Base-by-base conservation (phyloP, 2,329 filamentous ascomycete species). In the Eurotiales sp. region DNA sequence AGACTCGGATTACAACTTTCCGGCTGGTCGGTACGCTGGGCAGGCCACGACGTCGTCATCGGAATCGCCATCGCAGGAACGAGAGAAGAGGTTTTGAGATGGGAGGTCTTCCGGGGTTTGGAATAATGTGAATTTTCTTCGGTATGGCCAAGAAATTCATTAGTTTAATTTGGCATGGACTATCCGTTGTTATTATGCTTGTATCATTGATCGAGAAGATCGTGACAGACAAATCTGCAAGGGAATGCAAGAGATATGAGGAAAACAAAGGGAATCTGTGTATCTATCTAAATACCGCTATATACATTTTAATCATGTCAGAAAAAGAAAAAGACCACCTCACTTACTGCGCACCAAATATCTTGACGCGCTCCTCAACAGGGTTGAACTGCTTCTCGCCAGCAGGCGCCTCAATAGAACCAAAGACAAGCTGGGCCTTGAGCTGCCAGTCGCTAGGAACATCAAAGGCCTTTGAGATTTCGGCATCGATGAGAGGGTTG, bases 341-440 rank as follows among this genome's bases (percentile, higher is more conserved):
- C 22, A 42, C 21, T 51, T 46, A 51, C 34, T 54, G 44, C 8
- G 47, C 48, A 34, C 52, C 52, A 25, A 54, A 51, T 17, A 81
- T 73, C 82, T 84, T 86, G 64, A 87, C 76, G 61, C 82, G 78
- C 66, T 87, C 79, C 69, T 87, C 82, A 25, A 88, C 59, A 22
- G 84, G 79, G 65, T 77, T 70, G 68, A 83, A 84, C 14, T 73
- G 66, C 81, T 91, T 90, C 67, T 83, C 77, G 12, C 74, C 78
- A 6, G 84, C 68, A 56, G 77, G 75, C 44, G 70, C 81, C 17
- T 75, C 76, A 48, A 75, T 77, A 56, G 65, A 66, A 58, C 89
- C 89, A 71, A 96, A 93, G 62, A 95, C 90, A 58, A 96, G 76
- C 79, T 95, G 89, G 21, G 87, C 85, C 65, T 85, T 82, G 58